Evolutionary conservation across 176 grass and related monocot genomes (phyloP).

Genomic region (Lolium rigidum): DNA sequence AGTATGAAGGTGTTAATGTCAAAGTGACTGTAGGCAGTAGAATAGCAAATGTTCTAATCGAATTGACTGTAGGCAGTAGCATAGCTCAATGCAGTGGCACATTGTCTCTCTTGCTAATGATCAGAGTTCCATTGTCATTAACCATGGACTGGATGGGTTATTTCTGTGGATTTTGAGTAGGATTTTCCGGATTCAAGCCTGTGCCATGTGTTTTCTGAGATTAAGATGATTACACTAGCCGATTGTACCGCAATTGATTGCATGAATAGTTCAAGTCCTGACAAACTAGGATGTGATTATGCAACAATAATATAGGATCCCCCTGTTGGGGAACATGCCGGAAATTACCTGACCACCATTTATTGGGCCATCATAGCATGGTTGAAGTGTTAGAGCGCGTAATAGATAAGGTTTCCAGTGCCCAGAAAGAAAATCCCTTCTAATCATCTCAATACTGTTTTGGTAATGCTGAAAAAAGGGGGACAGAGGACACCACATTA

Average conservation of each 20-base stretch:
- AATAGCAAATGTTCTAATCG: conserved; percentile 18
- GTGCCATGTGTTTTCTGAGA: not conserved
- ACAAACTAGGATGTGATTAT: conserved; percentile 10
- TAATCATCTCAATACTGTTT: conserved; percentile 96
- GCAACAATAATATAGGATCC: conserved; percentile 7
- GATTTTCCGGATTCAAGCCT: not conserved
- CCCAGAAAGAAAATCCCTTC: conserved; percentile 89
- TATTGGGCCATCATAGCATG: conserved; percentile 75
- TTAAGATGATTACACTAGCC: not conserved
- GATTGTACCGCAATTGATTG: not conserved
- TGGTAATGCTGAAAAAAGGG: conserved; percentile 70
- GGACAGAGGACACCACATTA: conserved; percentile 9
- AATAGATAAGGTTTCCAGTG: conserved; percentile 94
- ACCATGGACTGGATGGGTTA: not conserved
- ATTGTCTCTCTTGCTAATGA: not conserved
- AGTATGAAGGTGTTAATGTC: conserved; percentile 32
- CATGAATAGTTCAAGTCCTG: conserved; percentile 10
- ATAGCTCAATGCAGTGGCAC: not conserved
- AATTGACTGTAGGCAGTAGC: not conserved
- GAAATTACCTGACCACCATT: conserved; percentile 84
- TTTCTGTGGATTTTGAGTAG: not conserved
- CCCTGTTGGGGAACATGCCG: not conserved
- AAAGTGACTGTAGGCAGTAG: not conserved
- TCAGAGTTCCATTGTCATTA: not conserved
- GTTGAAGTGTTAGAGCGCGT: conserved; percentile 82